Conservation (phyloP, 2,329 filamentous ascomycete species). For the Arthrobotrys sinensis region DNA sequence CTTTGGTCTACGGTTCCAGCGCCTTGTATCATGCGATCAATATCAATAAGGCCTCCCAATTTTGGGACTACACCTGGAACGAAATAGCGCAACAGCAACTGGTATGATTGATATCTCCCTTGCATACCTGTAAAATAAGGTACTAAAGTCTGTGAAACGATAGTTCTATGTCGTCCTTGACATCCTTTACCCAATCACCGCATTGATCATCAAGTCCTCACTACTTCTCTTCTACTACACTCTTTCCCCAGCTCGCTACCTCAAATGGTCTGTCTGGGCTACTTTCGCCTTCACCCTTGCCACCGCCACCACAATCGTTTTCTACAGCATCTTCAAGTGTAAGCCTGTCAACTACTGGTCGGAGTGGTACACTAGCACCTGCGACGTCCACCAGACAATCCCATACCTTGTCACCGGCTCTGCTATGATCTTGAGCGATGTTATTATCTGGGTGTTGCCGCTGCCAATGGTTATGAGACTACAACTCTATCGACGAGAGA, state of each 20-base stretch:
- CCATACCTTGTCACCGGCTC: slow-evolving; percentile 52
- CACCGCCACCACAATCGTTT: slow-evolving; percentile 23
- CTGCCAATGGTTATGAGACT: slow-evolving; percentile 50
- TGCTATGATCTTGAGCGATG: slow-evolving; percentile 47
- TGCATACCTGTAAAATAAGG: neutral
- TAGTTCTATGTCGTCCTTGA: slow-evolving; percentile 54
- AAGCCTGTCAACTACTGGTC: slow-evolving; percentile 48
- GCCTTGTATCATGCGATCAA: slow-evolving; percentile 52
- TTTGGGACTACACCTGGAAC: slow-evolving; percentile 57
- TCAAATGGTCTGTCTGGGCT: slow-evolving; percentile 43
- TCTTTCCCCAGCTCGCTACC: slow-evolving; percentile 44
- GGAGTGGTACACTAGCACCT: slow-evolving; percentile 55
- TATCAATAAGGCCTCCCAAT: slow-evolving; percentile 51
- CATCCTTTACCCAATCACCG: slow-evolving; percentile 46
- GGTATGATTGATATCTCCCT: slow-evolving; percentile 7
- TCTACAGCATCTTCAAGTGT: slow-evolving; percentile 52
- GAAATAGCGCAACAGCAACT: slow-evolving; percentile 45
- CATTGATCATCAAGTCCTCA: slow-evolving; percentile 54
- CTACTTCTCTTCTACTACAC: slow-evolving; percentile 57
- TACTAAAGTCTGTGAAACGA: neutral
- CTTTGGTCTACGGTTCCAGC: slow-evolving; percentile 36
- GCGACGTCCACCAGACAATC: slow-evolving; percentile 40
- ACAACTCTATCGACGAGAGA: slow-evolving; percentile 49
- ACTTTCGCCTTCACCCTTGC: slow-evolving; percentile 41
- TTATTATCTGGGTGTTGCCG: slow-evolving; percentile 58